A percentile compares a stretch with the other conserved stretches of the same genome.
Conservation (phyloP, 2,329 filamentous ascomycete species). For the Colletotrichum costaricense region DNA sequence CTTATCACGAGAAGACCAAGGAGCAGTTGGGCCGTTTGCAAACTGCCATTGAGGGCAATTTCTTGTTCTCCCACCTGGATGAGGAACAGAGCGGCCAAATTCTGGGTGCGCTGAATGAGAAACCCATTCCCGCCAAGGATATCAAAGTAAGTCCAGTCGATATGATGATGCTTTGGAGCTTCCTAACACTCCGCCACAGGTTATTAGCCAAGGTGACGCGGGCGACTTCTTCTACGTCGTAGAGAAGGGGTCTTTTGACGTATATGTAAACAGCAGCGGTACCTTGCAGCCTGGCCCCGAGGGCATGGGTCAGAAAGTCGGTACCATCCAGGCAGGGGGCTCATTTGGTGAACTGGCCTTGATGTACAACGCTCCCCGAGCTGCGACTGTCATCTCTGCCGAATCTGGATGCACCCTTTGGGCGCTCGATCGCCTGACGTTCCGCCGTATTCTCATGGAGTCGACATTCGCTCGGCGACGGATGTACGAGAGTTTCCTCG, state of each 20-base stretch:
- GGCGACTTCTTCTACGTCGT: conserved; percentile 99
- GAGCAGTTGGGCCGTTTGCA: conserved; percentile 86
- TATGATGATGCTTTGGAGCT: background rate
- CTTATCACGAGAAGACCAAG: conserved; percentile 82
- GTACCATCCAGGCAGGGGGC: conserved; percentile 84
- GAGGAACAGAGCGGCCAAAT: conserved; percentile 92
- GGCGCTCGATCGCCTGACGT: conserved; percentile 95
- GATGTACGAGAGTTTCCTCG: conserved; percentile 97
- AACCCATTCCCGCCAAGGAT: conserved; percentile 92
- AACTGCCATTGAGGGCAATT: conserved; percentile 87
- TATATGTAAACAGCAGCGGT: conserved; percentile 86
- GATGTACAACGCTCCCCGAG: conserved; percentile 98
- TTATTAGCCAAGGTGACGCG: conserved; percentile 94
- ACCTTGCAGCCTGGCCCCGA: conserved; percentile 81
- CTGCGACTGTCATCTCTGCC: conserved; percentile 89
- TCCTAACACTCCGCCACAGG: conserved; percentile 62
- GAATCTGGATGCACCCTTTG: conserved; percentile 85
- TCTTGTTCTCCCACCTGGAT: conserved; percentile 93
- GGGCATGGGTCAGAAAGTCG: conserved; percentile 86
- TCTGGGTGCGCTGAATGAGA: conserved; percentile 90
- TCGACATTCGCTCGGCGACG: conserved; percentile 94
- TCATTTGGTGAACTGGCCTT: conserved; percentile 97
- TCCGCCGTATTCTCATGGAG: conserved; percentile 98
- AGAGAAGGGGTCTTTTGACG: conserved; percentile 89
- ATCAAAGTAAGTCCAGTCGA: conserved; percentile 66